These are phyloP conservation scores for Apophysomyces sp. DNA, from an alignment of 371 early-diverging fungal species.

Conservation along the genomic window DNA sequence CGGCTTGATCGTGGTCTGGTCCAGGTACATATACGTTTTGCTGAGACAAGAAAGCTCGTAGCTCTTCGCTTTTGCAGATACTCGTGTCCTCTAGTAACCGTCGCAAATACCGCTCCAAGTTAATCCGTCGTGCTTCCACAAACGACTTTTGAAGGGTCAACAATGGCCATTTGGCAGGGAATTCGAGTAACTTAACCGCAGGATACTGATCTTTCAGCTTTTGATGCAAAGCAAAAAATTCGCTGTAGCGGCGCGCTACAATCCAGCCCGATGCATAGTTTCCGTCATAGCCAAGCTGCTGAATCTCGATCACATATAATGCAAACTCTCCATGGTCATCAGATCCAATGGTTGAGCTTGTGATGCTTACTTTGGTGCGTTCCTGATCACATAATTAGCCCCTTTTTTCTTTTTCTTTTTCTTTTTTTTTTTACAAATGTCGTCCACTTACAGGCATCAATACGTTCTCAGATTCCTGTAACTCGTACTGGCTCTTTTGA, in stretches of 20 bases:
- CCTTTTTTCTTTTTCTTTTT: no score
- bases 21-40: slow-evolving; percentile 55
- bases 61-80: slow-evolving; percentile 55
- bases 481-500: slow-evolving; percentile 68
- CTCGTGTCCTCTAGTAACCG: slow-evolving; percentile 52
- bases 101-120: slow-evolving; percentile 73
- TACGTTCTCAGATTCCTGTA: slow-evolving; percentile 66
- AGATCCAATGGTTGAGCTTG: slow-evolving; percentile 55
- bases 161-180: slow-evolving; percentile 74
- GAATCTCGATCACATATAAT: slow-evolving; percentile 78
- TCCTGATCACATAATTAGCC: slow-evolving; percentile 32
- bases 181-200: slow-evolving; percentile 61
- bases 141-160: slow-evolving; percentile 59
- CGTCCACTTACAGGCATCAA: slow-evolving; percentile 57
- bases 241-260: slow-evolving; percentile 76
- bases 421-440: no score
- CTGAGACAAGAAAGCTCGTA: slow-evolving; percentile 66
- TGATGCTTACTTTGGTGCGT: slow-evolving; percentile 60
- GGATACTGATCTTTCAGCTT: slow-evolving; percentile 58
- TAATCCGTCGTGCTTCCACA: slow-evolving; percentile 68
- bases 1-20: slow-evolving; percentile 23
- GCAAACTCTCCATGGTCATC: slow-evolving; percentile 67
- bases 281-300: slow-evolving; percentile 56
- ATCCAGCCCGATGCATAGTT: slow-evolving; percentile 74
- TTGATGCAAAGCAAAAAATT: slow-evolving; percentile 80